A percentile compares a stretch with the other conserved stretches of the same genome.
These are phyloP conservation scores for Hyphopichia fennica DNA, from an alignment of 1,139 yeast genomes.

Conservation along the genomic window DNA sequence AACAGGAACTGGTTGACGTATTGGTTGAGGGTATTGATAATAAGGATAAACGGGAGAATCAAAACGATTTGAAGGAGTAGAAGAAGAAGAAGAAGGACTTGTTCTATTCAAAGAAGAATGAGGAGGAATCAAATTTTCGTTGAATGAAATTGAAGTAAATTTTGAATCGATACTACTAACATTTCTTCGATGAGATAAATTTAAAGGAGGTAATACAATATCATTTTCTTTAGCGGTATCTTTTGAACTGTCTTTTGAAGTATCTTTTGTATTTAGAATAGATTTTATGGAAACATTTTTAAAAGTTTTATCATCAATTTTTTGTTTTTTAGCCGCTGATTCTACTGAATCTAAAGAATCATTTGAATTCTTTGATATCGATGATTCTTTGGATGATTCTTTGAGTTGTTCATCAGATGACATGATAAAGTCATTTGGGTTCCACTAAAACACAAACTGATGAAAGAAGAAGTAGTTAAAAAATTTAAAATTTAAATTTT, in stretches of 20 bases:
- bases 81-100: not conserved
- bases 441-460: too few relatives aligned
- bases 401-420: conserved; percentile 2
- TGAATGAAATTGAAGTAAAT: conserved; percentile 3
- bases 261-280: conserved; percentile 7
- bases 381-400: not conserved
- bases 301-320: not conserved
- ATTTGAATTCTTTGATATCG: not conserved
- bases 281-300: conserved; percentile 13
- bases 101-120: not conserved
- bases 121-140: not conserved
- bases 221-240: not conserved
- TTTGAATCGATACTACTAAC: conserved; percentile 1
- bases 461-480: too few relatives aligned
- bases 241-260: not conserved
- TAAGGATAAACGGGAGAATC: not conserved
- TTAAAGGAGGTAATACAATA: conserved; percentile 2
- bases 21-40: not conserved
- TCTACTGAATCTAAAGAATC: too few relatives aligned
- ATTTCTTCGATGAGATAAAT: not conserved
- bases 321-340: conserved; percentile 1
- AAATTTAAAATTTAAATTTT: too few relatives aligned
- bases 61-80: not conserved
- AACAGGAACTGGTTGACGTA: not conserved
- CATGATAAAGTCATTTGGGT: not conserved